phyloP scores from a whole-genome alignment of 306 rosid species.

The Rosa chinensis region DNA sequence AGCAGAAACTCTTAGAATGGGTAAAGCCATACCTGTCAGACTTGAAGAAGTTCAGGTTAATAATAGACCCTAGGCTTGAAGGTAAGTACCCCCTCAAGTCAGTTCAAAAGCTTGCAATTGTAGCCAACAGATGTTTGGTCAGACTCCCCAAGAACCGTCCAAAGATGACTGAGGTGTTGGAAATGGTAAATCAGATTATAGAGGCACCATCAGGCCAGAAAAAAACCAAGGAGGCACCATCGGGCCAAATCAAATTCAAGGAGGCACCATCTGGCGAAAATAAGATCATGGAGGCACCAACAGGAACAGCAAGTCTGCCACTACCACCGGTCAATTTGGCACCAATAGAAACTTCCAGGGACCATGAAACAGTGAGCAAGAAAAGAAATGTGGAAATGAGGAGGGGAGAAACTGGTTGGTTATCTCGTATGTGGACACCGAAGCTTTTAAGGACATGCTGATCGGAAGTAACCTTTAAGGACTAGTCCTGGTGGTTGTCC shows the following conservation, averaged over 20 bases:
- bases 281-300: conserved; percentile 31
- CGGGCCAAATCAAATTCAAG: conserved; percentile 4
- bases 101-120: conserved; percentile 63
- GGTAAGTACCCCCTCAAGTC: conserved; percentile 63
- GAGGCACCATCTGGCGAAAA: conserved; percentile 37
- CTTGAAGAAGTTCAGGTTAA: conserved; percentile 65
- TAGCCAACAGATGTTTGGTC: conserved; percentile 85
- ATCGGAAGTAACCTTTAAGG: conserved; percentile 27
- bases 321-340: conserved; percentile 44
- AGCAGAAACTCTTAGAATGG: conserved; percentile 97
- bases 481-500: conserved; percentile 9
- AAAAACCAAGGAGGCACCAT: conserved; percentile 23
- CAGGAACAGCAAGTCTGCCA: conserved; percentile 37
- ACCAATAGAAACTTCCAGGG: conserved; percentile 38
- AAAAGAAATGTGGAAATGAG: conserved; percentile 40
- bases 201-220: conserved; percentile 40
- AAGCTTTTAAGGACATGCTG: conserved; percentile 61
- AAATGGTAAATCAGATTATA: conserved; percentile 60
- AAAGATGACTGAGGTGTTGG: conserved; percentile 90
- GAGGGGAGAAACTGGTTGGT: conserved; percentile 57
- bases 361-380: conserved; percentile 40
- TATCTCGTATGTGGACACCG: conserved; percentile 49
- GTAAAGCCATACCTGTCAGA: conserved; percentile 81
- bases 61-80: conserved; percentile 88
- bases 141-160: conserved; percentile 85